Conservation (phyloP, 2,329 filamentous ascomycete genomes). For the Fusarium oligoseptatum region DNA sequence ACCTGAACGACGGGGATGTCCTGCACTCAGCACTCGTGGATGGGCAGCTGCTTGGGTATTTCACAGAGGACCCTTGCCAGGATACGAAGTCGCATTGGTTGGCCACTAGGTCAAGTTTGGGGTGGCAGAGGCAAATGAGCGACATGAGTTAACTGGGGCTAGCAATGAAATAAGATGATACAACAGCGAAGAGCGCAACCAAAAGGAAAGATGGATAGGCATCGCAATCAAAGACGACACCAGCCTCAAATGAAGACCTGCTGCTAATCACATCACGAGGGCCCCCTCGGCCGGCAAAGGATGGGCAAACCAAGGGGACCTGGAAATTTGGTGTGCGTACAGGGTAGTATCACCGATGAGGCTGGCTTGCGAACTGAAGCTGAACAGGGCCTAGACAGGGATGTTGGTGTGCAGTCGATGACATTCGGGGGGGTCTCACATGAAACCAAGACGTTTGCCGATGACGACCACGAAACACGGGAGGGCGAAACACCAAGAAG, state of each 20-base stretch:
- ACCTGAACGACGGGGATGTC: slow-evolving; percentile 10
- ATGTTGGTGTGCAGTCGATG: slow-evolving; percentile 32
- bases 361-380: slow-evolving; percentile 37
- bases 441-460: slow-evolving; percentile 35
- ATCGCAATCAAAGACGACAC: slow-evolving; percentile 5
- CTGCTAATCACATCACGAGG: not conserved
- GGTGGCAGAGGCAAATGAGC: slow-evolving; percentile 9
- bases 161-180: not conserved
- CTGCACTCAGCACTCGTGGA: slow-evolving; percentile 2
- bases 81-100: slow-evolving; percentile 23
- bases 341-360: slow-evolving; percentile 38
- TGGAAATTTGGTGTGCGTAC: slow-evolving; percentile 12
- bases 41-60: not conserved
- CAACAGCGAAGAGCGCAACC: slow-evolving; percentile 2
- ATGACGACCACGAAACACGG: slow-evolving; percentile 35
- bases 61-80: slow-evolving; percentile 10
- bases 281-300: not conserved
- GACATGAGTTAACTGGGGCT: slow-evolving; percentile 5
- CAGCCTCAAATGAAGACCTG: not conserved
- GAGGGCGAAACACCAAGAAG: slow-evolving; percentile 13
- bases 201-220: slow-evolving; percentile 3
- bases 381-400: slow-evolving; percentile 26
- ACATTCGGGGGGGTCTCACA: slow-evolving; percentile 38
- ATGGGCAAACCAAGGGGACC: slow-evolving; percentile 17
- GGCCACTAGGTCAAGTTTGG: slow-evolving; percentile 21